Evolutionary conservation across 2,329 filamentous ascomycete species (phyloP), one percentile per base, ranked within the genome.

Genomic region (Penicillium olsonii): DNA sequence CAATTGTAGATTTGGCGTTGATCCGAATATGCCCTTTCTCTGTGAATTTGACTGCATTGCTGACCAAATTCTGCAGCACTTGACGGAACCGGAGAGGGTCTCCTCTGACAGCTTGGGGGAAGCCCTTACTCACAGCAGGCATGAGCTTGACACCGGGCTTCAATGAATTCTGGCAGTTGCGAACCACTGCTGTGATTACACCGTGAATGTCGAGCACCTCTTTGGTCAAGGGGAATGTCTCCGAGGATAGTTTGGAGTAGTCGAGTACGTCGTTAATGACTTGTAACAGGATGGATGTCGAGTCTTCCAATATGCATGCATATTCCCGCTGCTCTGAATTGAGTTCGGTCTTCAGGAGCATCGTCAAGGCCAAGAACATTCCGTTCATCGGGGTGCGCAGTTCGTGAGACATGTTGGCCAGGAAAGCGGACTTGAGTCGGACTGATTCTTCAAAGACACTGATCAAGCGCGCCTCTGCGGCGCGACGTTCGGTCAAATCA

Each of bases 211-310:
- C 72, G 49, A 85, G 68, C 26, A 78, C 68, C 56, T 82, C 80
- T 12, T 78, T 65, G 40, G 73, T 78, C 45, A 85, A 73, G 2
- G 80, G 79, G 52, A 85, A 83, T 29, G 74, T 77, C n/a, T 81
- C 81, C 0, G 81, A 81, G 0, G 79, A 77, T 5, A 85, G 71
- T 56, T 85, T 85, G 9, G 83, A 84, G 60, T 84, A 85, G 66
- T 87, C 83, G n/a, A 86, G 73, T 38, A 87, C 83, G 52, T 85
- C 81, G 59, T 86, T 84, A 63, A 86, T 84, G 41, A 85, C 77
- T 54, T 81, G 79, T 15, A 85, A 67, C 18, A 85, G 70, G 2
- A 84, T 72, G 17, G 78, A 75, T 2, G 80, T 82, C 0, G 82
- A 84, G 48, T 84, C 81, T 55, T 82, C 75, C 46, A 85, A 81